Evolutionary conservation across 1,139 yeast genomes (phyloP), one percentile per base, ranked within the genome.

Genomic region (Spathaspora sp.): DNA sequence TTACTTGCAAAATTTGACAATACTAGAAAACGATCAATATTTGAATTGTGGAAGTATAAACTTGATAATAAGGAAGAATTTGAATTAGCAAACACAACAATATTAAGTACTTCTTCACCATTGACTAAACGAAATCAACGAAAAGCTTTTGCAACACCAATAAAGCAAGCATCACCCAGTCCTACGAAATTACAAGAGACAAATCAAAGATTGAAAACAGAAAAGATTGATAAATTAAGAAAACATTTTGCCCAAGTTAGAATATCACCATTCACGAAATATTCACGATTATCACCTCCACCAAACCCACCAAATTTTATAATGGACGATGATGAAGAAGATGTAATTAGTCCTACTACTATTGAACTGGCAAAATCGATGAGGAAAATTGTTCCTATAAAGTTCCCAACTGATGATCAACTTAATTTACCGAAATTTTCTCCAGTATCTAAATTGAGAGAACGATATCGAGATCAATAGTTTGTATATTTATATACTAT

Each of bases 101-200:
- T 65, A 33, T 49, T 61, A 4, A 60, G 64, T 42, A 66, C 60
- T 41, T 61, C 52, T 40, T 73, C 78, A 0, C 78, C 78, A 1
- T 61, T 73, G 38, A 71, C 76, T 0, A 57, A 58, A 37, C 58
- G 64, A 43, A 48, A 59, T 2, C 43, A 38, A 43, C 46, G 39
- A 45, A 49, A 43, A 38, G 7, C 26, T 4, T 4, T 7, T 11
- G 2, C 13, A 24, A 33, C 18, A 10, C 27, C 10, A 42, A 47
- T 17, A 49, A 42, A 34, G 31, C 68, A 56, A 69, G 33, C 52
- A 10, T 34, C 44, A 3, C 26, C 61, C 3, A 72, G 78, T 55
- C 78, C 78, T 1, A 60, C 72, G 1, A 65, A 69, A 43, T 54
- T 72, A 13, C 75, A 70, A 47, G 74, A 69, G 49, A 72, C 78